phyloP scores from a whole-genome alignment of 371 early-diverging fungal species.

The Apophysomyces elegans region DNA sequence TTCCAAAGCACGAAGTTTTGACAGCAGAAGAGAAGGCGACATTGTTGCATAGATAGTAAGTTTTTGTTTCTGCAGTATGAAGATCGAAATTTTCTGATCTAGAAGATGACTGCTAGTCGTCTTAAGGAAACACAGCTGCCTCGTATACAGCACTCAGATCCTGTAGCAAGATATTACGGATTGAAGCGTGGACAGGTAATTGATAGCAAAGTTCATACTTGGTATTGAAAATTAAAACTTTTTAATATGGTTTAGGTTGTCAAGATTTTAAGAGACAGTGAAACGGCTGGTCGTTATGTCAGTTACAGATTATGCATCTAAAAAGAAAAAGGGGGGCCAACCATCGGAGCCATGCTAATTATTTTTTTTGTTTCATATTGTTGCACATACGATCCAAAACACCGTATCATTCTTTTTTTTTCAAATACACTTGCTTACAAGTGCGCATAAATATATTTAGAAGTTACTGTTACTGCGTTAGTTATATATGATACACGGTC shows the following conservation, averaged over 20 bases:
- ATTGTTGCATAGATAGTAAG: conserved; percentile 91
- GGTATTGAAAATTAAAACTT: background rate
- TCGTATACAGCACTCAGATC: conserved; percentile 91
- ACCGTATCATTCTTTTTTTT: conserved; percentile 12
- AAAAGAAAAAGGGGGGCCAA: conserved; percentile 17
- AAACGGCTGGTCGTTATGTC: conserved; percentile 97
- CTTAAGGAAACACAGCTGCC: conserved; percentile 97
- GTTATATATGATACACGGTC: conserved; percentile 8
- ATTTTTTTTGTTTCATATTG: conserved; percentile 6
- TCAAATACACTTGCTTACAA: conserved; percentile 9
- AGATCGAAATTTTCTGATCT: background rate
- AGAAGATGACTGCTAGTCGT: conserved; percentile 58
- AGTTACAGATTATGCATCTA: conserved; percentile 92
- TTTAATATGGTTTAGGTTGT: conserved; percentile 64
- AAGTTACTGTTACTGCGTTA: conserved; percentile 10
- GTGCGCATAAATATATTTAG: conserved; percentile 11
- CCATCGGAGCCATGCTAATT: background rate
- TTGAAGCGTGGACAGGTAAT: conserved; percentile 90
- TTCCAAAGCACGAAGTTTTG: conserved; percentile 96
- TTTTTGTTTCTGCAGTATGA: conserved; percentile 9
- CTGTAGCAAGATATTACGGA: conserved; percentile 98
- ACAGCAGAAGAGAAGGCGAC: conserved; percentile 90
- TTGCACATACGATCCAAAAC: conserved; percentile 1
- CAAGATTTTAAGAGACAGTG: conserved; percentile 94
- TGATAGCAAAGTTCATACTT: background rate